Evolutionary conservation across 2,329 filamentous ascomycete genomes (phyloP), one percentile per base, ranked within the genome.

Genomic region (Pseudovirgaria hyperparasitica): DNA sequence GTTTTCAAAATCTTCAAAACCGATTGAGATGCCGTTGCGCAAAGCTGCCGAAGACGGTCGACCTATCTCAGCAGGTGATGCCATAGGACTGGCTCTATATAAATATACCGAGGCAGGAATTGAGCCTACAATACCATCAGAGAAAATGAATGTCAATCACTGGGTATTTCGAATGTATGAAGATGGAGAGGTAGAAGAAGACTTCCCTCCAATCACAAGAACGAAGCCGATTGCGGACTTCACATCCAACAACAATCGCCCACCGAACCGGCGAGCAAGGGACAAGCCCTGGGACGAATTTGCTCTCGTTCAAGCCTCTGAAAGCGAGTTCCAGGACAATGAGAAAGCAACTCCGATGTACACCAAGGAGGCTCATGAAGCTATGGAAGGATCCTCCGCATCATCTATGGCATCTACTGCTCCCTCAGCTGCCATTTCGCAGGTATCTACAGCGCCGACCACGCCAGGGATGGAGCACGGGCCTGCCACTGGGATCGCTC

Each of bases 101-200:
- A 66, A 77, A 35, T 90, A 87, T 47, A 71, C 72, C 25, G 76
- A 86, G 41, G 80, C 86, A 46, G 79, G 79, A 39, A 60, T 73
- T 16, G 70, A 84, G 36, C 82, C 82, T 4, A 48, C 66, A 1
- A 58, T 90, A 7, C 59, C 72, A 0, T 48, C 58, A 2, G 69
- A 75, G 26, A 81, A 82, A 44, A 61, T 73, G 27, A 82, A 82
- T 40, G 76, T 86, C 40, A 87, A 87, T 44, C 74, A 74, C 60
- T 90, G 80, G 78, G 82, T 75, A 14, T 57, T 92, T 30, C 70
- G 81, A 21, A 85, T 92, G 73, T 80, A 86, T 6, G 72, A 90
- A 45, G 80, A 82, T 30, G 82, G 79, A 25, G 82, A 90, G 44
- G 75, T 87, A 2, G 82, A 92, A 39, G 79, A 84, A 37, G 82